Conservation (phyloP, 2,329 filamentous ascomycete genomes). For the Atkinsonella hypoxylon region DNA sequence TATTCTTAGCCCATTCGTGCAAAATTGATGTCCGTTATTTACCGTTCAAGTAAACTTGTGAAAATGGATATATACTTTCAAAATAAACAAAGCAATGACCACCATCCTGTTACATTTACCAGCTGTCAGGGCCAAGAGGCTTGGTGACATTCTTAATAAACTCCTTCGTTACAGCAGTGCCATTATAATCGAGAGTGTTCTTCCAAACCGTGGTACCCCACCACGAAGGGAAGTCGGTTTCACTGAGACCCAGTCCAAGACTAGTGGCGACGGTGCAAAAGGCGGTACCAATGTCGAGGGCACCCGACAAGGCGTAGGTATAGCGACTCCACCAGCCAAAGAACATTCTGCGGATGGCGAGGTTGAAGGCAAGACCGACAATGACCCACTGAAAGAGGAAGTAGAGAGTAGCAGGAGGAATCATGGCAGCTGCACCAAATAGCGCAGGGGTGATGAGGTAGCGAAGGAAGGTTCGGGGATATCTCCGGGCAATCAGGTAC, state of each 20-base stretch:
- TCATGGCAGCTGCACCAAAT: constrained; percentile 36
- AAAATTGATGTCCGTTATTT: constrained; percentile 2
- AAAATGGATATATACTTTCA: background rate
- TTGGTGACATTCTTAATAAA: constrained; percentile 15
- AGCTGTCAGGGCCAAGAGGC: constrained; percentile 17
- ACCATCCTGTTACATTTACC: constrained; percentile 9
- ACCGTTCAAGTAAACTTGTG: no score
- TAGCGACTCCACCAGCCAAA: constrained; percentile 45
- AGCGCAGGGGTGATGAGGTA: constrained; percentile 42
- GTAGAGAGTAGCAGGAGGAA: constrained; percentile 43
- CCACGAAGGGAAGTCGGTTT: constrained; percentile 34
- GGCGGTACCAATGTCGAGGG: constrained; percentile 45
- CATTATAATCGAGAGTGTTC: constrained; percentile 20
- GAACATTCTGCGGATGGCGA: constrained; percentile 34
- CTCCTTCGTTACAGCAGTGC: constrained; percentile 16
- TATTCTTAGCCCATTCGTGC: background rate
- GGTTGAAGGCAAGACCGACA: constrained; percentile 44
- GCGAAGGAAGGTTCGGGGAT: constrained; percentile 31
- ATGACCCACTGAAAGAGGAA: constrained; percentile 43
- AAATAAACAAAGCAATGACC: background rate
- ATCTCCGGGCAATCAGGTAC: constrained; percentile 34
- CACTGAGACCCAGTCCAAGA: constrained; percentile 34
- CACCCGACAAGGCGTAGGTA: constrained; percentile 48
- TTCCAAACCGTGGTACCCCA: constrained; percentile 26
- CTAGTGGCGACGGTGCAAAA: constrained; percentile 42